These are phyloP conservation scores for Thraustochytrium striatum DNA, from an alignment of 352 stramenopile genomes.

Conservation along the genomic window DNA sequence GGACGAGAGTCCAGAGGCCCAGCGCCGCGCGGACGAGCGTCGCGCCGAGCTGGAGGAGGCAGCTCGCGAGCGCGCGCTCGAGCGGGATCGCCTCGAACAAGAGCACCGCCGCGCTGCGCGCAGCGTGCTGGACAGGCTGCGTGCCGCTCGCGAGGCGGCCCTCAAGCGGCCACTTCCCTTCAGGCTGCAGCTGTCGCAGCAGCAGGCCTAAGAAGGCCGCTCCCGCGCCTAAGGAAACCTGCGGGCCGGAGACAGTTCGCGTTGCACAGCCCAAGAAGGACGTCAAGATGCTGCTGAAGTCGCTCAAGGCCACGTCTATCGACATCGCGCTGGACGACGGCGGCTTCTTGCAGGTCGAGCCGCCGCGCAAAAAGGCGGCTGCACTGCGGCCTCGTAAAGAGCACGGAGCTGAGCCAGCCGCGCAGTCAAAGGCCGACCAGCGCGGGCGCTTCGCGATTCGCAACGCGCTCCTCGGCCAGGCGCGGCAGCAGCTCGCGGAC, in stretches of 20 bases:
- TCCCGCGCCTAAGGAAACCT: neutral
- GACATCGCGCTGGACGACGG: neutral
- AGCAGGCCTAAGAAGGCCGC: neutral
- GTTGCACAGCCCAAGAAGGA: constrained; percentile 10
- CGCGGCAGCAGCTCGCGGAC: neutral
- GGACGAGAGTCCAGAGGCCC: neutral
- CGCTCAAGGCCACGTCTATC: neutral
- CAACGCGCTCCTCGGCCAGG: neutral
- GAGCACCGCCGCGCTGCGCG: neutral
- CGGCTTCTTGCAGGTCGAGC: neutral
- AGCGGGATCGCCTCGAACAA: neutral
- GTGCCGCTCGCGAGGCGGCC: neutral
- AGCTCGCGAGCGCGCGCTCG: neutral
- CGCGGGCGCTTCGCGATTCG: neutral
- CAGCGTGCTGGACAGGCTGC: neutral
- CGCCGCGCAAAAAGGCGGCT: neutral
- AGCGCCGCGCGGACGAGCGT: neutral
- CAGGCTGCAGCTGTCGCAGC: neutral
- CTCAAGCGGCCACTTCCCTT: no score
- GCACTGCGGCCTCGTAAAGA: neutral
- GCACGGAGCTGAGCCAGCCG: neutral
- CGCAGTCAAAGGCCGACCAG: neutral
- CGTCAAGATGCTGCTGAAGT: neutral
- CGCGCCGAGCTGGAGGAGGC: neutral
- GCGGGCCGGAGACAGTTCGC: no score